These are phyloP conservation scores for Alternaria sp. DNA, from an alignment of 2,329 filamentous ascomycete genomes.

Conservation along the genomic window DNA sequence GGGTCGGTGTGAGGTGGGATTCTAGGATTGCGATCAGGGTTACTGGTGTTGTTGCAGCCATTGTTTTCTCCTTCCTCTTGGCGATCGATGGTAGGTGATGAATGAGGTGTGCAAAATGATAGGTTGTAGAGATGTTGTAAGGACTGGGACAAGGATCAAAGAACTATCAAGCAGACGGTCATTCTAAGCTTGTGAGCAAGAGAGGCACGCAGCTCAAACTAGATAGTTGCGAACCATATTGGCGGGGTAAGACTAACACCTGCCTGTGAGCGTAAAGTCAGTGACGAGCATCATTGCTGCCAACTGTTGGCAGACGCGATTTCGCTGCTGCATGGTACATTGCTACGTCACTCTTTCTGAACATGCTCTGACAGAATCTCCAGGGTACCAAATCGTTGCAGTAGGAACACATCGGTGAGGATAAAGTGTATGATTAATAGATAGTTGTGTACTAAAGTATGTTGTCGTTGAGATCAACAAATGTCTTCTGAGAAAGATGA, in stretches of 20 bases:
- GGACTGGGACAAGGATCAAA: neutral
- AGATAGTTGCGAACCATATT: neutral
- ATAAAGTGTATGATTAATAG: neutral
- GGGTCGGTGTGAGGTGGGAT: slow-evolving; percentile 32
- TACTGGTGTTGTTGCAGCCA: slow-evolving; percentile 8
- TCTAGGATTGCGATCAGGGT: slow-evolving; percentile 38
- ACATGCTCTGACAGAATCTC: neutral
- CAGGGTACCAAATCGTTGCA: neutral
- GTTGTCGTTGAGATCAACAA: neutral
- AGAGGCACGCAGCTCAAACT: neutral
- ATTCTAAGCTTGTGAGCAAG: neutral
- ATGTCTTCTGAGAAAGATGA: neutral
- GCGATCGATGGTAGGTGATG: neutral
- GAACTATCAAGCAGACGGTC: neutral
- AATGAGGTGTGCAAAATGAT: neutral
- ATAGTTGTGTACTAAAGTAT: neutral
- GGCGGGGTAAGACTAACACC: neutral
- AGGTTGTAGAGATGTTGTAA: neutral
- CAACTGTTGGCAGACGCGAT: neutral
- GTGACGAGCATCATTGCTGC: neutral
- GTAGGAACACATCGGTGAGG: neutral
- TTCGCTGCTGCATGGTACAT: neutral
- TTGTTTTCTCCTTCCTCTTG: neutral
- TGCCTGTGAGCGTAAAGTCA: neutral
- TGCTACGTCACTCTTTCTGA: neutral